Evolutionary conservation across 2,329 filamentous ascomycete species (phyloP), one percentile per base, ranked within the genome.

Genomic region (Gyromitra esculenta): DNA sequence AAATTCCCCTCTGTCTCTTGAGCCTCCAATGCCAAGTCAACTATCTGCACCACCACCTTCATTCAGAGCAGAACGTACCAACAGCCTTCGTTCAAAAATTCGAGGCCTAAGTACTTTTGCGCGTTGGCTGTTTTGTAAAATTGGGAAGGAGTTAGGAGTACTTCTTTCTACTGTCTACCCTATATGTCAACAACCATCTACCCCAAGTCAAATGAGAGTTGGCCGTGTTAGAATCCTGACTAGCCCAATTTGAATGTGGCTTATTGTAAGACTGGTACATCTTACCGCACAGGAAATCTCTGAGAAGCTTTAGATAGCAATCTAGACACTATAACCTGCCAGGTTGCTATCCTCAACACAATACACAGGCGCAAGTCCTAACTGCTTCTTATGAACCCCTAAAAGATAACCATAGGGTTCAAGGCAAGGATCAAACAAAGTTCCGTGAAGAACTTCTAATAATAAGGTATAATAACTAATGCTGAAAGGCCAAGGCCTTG

Each of bases 121-220:
- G 5, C n/a, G 39, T 0, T 68, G 13, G 54, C 60, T 52, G 0
- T 73, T 68, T 13, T 3, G n/a, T 1, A 59, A 54, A 43, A 73
- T 73, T 45, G 54, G 50, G 6, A 3, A 25, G 0, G 39, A 67
- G 2, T 31, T 68, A 18, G 8, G 7, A 4, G 15, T 68, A 18
- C 41, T 52, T 45, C 41, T 67, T 8, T 39, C 52, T 2, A 73
- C 35, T 0, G 41, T 73, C 1, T 67, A 48, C 4, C 18, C 11
- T 8, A 73, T 73, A 15, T 73, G 39, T 18, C 18, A 65, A 6
- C 70, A 73, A 9, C 41, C 62, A 21, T 57, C 39, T n/a, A 73
- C 70, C 7, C 15, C 50, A 48, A 18, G 7, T 11, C 4, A 8
- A 1, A 3, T 3, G n/a, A 1, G n/a, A 1, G 52, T 25, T 5